These are phyloP conservation scores for Fonsecaea erecta DNA, from an alignment of 2,329 filamentous ascomycete species.

Conservation along the genomic window DNA sequence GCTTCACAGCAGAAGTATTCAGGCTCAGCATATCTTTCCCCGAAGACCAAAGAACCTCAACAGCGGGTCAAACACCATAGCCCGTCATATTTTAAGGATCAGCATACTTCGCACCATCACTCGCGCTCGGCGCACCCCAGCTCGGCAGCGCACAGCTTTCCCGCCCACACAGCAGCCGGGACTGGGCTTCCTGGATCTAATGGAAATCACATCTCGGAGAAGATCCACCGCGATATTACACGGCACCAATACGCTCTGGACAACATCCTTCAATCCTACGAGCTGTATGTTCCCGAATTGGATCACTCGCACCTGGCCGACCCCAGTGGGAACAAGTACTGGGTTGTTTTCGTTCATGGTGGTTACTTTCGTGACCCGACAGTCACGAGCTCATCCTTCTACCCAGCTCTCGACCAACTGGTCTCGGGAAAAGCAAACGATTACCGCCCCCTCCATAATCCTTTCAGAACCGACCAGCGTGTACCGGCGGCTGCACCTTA, in stretches of 20 bases:
- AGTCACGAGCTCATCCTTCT: conserved; percentile 45
- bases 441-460: conserved; percentile 11
- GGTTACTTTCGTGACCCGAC: conserved; percentile 56
- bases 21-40: conserved; percentile 29
- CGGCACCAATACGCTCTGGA: conserved; percentile 36
- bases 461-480: conserved; percentile 3
- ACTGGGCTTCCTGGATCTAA: conserved; percentile 3
- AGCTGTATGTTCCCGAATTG: conserved; percentile 31
- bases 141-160: conserved; percentile 15
- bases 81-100: conserved; percentile 11
- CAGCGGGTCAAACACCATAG: conserved; percentile 19
- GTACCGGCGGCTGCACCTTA: conserved; percentile 21
- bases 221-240: conserved; percentile 25
- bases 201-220: conserved; percentile 11
- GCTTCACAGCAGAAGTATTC: conserved; percentile 31
- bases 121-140: conserved; percentile 12
- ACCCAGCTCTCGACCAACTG: conserved; percentile 44
- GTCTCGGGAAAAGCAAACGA: conserved; percentile 11
- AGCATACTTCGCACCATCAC: conserved; percentile 17
- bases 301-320: conserved; percentile 13
- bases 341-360: conserved; percentile 51
- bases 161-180: conserved; percentile 8
- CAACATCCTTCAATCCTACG: conserved; percentile 38
- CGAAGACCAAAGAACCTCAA: conserved; percentile 30
- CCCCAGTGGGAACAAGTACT: conserved; percentile 23